Evolutionary conservation across 2,329 filamentous ascomycete genomes (phyloP), one percentile per base, ranked within the genome.

Genomic region (Aureobasidium namibiae): DNA sequence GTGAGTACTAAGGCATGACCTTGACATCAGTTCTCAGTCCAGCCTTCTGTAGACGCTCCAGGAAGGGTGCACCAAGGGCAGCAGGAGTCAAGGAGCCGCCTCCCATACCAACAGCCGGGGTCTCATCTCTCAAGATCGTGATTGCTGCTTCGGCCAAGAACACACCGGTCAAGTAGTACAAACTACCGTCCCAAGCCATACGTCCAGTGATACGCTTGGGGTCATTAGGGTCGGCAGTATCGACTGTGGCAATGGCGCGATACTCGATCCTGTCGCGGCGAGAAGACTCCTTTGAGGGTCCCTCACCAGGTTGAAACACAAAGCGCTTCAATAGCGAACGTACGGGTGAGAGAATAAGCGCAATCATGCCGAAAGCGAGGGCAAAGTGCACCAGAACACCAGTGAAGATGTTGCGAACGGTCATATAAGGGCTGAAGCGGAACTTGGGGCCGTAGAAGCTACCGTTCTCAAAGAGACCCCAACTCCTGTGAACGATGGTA

Each of bases 81-180:
- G 88, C 86, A 0, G 88, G 84, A 1, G 89, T 92, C 62, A 88
- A 82, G 24, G 90, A 74, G 2, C 88, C 88, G 18, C 88, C 88
- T 1, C 77, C 77, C 13, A 89, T 73, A 36, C 78, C 71, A 49
- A 78, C 75, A 10, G 77, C 78, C 38, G 73, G 67, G 2, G 82
- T 73, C 14, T 84, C 69, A 21, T 71, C 78, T 60, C 86, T 77
- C 16, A 90, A 73, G 33, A 92, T 75, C 0, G 84, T 83, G 39
- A 81, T 73, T 4, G 87, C 88, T 13, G 81, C 87, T 65, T 90
- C 79, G 1, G 80, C 79, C 14, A 89, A 67, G 29, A 87, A 76
- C 18, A 85, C 67, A 0, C 80, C 88, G 4, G 87, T 90, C 54
- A 89, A 72, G n/a, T 75, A 73, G 70, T 92, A 92, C 68, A 84